These are phyloP conservation scores for Ceratocystis ficicola DNA, from an alignment of 2,329 filamentous ascomycete species.

Conservation along the genomic window DNA sequence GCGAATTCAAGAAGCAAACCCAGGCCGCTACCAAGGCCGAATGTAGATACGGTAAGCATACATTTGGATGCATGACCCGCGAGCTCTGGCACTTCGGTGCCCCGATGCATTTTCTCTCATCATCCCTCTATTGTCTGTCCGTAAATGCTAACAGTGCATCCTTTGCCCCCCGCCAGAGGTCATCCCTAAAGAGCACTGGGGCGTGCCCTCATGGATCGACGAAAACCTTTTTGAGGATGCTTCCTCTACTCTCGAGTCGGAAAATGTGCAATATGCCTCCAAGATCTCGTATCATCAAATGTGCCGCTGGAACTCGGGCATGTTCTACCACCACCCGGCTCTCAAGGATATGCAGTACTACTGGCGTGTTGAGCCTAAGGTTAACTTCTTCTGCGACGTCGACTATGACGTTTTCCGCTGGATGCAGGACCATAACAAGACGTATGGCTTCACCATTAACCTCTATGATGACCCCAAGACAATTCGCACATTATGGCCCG, in stretches of 20 bases:
- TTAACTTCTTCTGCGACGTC: slow-evolving; percentile 97
- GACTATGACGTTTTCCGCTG: slow-evolving; percentile 98
- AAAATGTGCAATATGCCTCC: slow-evolving; percentile 79
- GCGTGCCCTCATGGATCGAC: slow-evolving; percentile 84
- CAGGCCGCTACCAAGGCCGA: slow-evolving; percentile 75
- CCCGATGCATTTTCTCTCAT: too few species aligned
- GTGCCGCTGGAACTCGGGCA: slow-evolving; percentile 96
- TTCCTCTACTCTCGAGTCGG: slow-evolving; percentile 65
- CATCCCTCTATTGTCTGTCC: background rate
- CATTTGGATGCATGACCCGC: background rate
- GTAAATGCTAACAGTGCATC: slow-evolving; percentile 18
- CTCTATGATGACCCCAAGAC: slow-evolving; percentile 85
- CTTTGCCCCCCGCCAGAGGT: slow-evolving; percentile 43
- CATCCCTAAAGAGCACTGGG: slow-evolving; percentile 94
- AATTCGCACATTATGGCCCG: slow-evolving; percentile 85
- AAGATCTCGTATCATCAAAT: slow-evolving; percentile 94
- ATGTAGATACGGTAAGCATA: slow-evolving; percentile 59
- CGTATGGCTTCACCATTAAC: slow-evolving; percentile 96
- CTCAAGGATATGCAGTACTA: slow-evolving; percentile 77
- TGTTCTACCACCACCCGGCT: slow-evolving; percentile 94
- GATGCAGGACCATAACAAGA: slow-evolving; percentile 98
- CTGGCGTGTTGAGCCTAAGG: slow-evolving; percentile 97
- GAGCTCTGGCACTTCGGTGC: background rate
- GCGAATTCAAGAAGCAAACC: slow-evolving; percentile 82
- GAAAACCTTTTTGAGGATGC: slow-evolving; percentile 75